Base-by-base conservation (phyloP, 2,329 filamentous ascomycete genomes). In the Aureobasidium pullulans region DNA sequence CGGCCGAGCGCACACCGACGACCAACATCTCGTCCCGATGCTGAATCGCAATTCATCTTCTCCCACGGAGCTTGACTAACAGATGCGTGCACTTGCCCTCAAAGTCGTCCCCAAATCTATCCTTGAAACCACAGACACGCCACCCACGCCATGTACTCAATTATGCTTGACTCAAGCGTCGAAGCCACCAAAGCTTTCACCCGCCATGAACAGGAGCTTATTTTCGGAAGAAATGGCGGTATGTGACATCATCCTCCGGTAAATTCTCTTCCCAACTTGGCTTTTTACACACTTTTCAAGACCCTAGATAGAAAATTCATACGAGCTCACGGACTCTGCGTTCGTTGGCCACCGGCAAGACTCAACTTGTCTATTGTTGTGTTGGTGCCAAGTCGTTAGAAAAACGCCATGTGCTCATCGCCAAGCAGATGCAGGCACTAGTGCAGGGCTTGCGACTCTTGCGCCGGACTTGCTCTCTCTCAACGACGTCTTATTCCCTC, bases 171-270 rank as follows among this genome's bases (percentile, higher is more conserved):
- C 52, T 56, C 52, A 37, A 46, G 40, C 52, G 31, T 11, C 31
- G 10, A 34, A 43, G 40, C 52, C 52, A 56, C 31, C 52, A 56
- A 56, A 56, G 52, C 52, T 56, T 56, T 56, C 39, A 36, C 40
- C 52, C 39, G 52, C 52, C 52, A 56, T 37, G n/a, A 40, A 56
- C 40, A 56, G 40, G 52, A 56, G 52, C 52, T 56, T 56, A 56
- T 46, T 29, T 36, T 23, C 52, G 52, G 52, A 28, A 36, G n/a
- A 46, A 46, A 44, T 31, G 37, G 52, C 40, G 39, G 52, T 37
- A 46, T 43, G 52, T 56, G 52, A 56, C 52, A 56, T 56, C 52
- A 56, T 56, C 28, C 16, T 28, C 50, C 50, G 50, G 29, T 32
- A 54, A 54, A 54, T 54, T 43, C 52, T 56, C 52, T 56, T 56